These are phyloP conservation scores for Shiraia bambusicola DNA, from an alignment of 2,329 filamentous ascomycete genomes.

Conservation along the genomic window DNA sequence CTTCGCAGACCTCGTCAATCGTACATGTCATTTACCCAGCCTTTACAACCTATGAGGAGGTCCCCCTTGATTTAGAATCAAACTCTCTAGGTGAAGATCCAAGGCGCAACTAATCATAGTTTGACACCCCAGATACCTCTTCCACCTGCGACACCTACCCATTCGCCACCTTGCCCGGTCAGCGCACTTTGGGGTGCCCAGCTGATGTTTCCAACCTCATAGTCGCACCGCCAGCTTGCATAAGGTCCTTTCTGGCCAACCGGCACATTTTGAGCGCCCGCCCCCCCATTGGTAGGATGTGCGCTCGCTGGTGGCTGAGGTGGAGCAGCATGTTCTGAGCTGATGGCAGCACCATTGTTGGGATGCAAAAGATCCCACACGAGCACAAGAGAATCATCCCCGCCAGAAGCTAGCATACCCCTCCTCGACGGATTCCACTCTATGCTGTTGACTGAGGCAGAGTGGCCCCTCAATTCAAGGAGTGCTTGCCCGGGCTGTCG, in stretches of 20 bases:
- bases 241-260: slow-evolving; percentile 65
- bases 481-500: slow-evolving; percentile 94
- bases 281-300: slow-evolving; percentile 32
- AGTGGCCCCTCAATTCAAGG: slow-evolving; percentile 87
- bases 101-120: slow-evolving; percentile 33
- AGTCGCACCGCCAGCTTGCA: slow-evolving; percentile 81
- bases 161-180: slow-evolving; percentile 72
- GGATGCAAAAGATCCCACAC: slow-evolving; percentile 89
- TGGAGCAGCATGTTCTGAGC: slow-evolving; percentile 42
- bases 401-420: slow-evolving; percentile 87
- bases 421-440: slow-evolving; percentile 91
- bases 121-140: slow-evolving; percentile 78
- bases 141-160: slow-evolving; percentile 80
- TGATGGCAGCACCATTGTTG: slow-evolving; percentile 53
- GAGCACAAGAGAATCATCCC: slow-evolving; percentile 86
- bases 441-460: slow-evolving; percentile 82
- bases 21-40: too few species aligned
- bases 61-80: too few species aligned
- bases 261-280: slow-evolving; percentile 40
- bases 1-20: too few species aligned
- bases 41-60: too few species aligned
- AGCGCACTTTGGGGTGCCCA: slow-evolving; percentile 75
- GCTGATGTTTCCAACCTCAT: slow-evolving; percentile 80
- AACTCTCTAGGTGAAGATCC: too few species aligned
- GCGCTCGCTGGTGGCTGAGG: slow-evolving; percentile 28